Conservation (phyloP, 2,329 filamentous ascomycete species). For the Dactylellina sp. region DNA sequence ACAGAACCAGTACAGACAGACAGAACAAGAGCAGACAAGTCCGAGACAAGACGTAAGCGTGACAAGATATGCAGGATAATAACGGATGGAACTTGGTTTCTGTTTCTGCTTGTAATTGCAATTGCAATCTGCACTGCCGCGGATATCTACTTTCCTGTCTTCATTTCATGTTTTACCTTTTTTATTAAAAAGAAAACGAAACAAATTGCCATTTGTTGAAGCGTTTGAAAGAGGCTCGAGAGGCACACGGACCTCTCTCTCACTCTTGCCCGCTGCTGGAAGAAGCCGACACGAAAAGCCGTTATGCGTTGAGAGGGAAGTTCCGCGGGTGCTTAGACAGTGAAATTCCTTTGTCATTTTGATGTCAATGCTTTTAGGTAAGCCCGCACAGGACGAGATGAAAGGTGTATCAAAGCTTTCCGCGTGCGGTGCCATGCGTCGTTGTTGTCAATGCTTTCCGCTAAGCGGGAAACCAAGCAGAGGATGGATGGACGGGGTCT, state of each 20-base stretch:
- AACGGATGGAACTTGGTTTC: conserved; percentile 8
- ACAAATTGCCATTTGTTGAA: too few species aligned
- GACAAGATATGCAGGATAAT: conserved; percentile 51
- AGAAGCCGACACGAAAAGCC: conserved; percentile 29
- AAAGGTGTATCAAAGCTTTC: conserved; percentile 35
- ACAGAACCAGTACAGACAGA: too few species aligned
- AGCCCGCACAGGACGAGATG: conserved; percentile 13
- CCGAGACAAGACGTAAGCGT: conserved; percentile 44
- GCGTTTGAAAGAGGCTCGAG: conserved; percentile 18
- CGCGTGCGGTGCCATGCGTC: conserved; percentile 31
- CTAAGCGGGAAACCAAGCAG: too few species aligned
- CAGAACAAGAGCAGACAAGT: too few species aligned
- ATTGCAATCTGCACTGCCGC: not conserved
- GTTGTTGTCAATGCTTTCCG: not conserved
- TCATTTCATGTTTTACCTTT: not conserved
- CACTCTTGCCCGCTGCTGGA: conserved; percentile 10
- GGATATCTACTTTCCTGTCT: not conserved
- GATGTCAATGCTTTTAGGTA: conserved; percentile 46
- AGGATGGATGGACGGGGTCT: too few species aligned
- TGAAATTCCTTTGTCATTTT: conserved; percentile 14
- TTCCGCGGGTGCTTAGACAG: conserved; percentile 23
- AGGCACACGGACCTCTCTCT: conserved; percentile 37
- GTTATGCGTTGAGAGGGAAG: conserved; percentile 33
- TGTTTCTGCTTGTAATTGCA: not conserved
- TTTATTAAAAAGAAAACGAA: too few species aligned